Base-by-base conservation (phyloP, 2,329 filamentous ascomycete genomes). In the Talaromyces sp. region DNA sequence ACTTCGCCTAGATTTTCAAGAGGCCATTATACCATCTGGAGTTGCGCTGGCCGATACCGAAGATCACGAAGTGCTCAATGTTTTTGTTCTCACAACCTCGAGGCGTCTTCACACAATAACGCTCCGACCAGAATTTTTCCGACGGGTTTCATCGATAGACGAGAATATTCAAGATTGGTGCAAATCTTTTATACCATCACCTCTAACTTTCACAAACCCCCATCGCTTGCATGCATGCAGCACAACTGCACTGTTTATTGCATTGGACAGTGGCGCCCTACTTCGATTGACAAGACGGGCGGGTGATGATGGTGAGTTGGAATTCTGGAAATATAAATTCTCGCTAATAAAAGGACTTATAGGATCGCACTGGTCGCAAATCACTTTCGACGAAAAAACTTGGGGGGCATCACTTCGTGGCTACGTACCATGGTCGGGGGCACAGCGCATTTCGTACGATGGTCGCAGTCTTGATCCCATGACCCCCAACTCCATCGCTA, bases 91-190 rank as follows among this genome's bases (percentile, higher is more conserved):
- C 72, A 94, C 93, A 67, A 86, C 88, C 67, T 83, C 86, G n/a
- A 91, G 89, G 73, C 88, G 92, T 69, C 83, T 99, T 19, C 93
- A 93, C 79, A 93, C 91, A 13, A 84, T 99, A 69, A 90, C 86
- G n/a, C 79, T 99, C 59, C 89, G 90, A 66, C 90, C 91, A 35
- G 91, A 95, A 70, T 90, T 91, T 73, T 96, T 98, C 76, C 85
- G 88, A 66, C 88, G 88, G 75, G 84, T 85, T 66, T 83, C 85
- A 0, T 87, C 87, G 22, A 86, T 89, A 16, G 92, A 96, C 69
- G 86, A 89, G 60, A 89, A 90, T 65, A 81, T 93, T n/a, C 84
- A 84, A 39, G 90, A 93, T 63, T 88, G 89, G 76, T 93, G 89
- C 81, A 93, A 91, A 78, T 86, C 87, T 9, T 91, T 88, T 74